Percentiles rank a stretch among this genome's conserved stretches.
Evolutionary conservation across 331 rosid genomes (phyloP).

Genomic region (Rosa hybrid): DNA sequence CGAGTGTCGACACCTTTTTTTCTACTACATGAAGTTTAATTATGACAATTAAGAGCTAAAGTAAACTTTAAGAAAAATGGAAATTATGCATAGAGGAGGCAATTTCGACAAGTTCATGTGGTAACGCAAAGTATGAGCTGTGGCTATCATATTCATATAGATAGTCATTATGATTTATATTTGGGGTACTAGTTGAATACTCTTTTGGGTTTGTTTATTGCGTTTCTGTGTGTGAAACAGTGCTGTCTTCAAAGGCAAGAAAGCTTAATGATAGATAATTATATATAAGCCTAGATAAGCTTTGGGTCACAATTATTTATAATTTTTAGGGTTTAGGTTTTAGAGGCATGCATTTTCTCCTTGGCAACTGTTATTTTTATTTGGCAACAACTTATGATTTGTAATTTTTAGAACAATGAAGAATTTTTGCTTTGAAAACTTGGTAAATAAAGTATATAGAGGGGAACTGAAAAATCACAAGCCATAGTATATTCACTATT

Average conservation of each 20-base stretch:
- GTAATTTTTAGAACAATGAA: neutral
- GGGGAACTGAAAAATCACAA: slow-evolving; percentile 28
- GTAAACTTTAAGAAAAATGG: slow-evolving; percentile 36
- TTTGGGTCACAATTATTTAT: neutral
- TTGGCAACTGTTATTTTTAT: neutral
- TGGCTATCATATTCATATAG: neutral
- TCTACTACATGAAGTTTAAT: slow-evolving; percentile 18
- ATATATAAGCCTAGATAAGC: neutral
- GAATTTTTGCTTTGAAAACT: neutral
- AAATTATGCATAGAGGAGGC: slow-evolving; percentile 9
- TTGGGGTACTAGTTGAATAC: slow-evolving; percentile 6
- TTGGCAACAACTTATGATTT: neutral
- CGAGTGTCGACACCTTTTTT: slow-evolving; percentile 23
- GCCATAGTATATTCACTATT: slow-evolving; percentile 61
- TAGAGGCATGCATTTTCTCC: slow-evolving; percentile 5
- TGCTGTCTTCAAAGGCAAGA: slow-evolving; percentile 35
- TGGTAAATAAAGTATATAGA: neutral
- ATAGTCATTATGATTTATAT: neutral
- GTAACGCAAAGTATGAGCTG: slow-evolving; percentile 21
- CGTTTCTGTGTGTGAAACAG: slow-evolving; percentile 15
- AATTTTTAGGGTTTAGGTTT: neutral
- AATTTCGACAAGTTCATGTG: slow-evolving; percentile 34
- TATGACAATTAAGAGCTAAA: slow-evolving; percentile 5
- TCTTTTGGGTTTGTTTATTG: slow-evolving; percentile 10
- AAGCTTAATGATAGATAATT: neutral